Evolutionary conservation across 2,329 filamentous ascomycete genomes (phyloP).

Genomic region (Metarhizium robertsii): DNA sequence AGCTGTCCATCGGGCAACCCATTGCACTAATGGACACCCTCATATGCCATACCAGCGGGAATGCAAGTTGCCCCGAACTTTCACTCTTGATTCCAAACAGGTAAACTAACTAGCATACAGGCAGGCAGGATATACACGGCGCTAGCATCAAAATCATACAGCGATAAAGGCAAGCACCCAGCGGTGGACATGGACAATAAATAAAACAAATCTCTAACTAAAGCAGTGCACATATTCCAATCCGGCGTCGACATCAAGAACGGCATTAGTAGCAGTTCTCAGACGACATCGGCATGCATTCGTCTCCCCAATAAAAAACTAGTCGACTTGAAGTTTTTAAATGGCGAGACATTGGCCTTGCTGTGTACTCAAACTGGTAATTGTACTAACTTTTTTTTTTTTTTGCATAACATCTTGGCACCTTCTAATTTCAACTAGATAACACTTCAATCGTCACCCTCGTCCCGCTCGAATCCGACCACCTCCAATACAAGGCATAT

Average conservation of each 20-base stretch:
- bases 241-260: conserved; percentile 43
- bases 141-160: conserved; percentile 27
- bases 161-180: conserved; percentile 24
- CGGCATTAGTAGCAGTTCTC: conserved; percentile 43
- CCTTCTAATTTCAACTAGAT: conserved; percentile 10
- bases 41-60: conserved; percentile 33
- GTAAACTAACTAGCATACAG: conserved; percentile 14
- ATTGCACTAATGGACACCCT: conserved; percentile 46
- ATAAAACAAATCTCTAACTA: not conserved
- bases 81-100: not conserved
- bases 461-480: conserved; percentile 27
- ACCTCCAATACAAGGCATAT: conserved; percentile 28
- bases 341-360: conserved; percentile 51
- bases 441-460: conserved; percentile 18
- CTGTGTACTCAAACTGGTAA: conserved; percentile 38
- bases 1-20: conserved; percentile 32
- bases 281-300: conserved; percentile 30
- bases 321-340: conserved; percentile 58
- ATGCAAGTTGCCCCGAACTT: conserved; percentile 22
- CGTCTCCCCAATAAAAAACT: conserved; percentile 34
- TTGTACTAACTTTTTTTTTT: not conserved
- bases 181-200: not conserved
- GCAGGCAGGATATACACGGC: conserved; percentile 30
- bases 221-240: conserved; percentile 48
- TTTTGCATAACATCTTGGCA: not conserved